These are phyloP conservation scores for Septoria linicola DNA, from an alignment of 2,329 filamentous ascomycete genomes.

Conservation along the genomic window DNA sequence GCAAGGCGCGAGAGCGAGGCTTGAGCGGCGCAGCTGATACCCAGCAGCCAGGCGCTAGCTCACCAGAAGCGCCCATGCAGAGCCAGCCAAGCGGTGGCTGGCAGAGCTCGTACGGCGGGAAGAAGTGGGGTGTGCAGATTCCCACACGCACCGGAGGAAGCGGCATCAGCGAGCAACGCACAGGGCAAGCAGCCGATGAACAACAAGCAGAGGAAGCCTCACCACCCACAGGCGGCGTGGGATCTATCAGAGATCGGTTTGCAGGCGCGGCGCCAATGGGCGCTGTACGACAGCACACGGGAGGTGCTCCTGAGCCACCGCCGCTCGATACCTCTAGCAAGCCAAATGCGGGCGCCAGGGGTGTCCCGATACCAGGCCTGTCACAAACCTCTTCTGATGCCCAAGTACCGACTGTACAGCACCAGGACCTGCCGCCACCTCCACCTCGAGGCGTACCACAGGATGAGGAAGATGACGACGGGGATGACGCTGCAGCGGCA, in stretches of 20 bases:
- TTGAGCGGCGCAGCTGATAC: constrained; percentile 53
- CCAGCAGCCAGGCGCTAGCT: constrained; percentile 41
- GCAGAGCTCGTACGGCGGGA: constrained; percentile 89
- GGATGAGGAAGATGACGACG: constrained; percentile 34
- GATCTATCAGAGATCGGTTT: constrained; percentile 78
- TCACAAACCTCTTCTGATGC: constrained; percentile 57
- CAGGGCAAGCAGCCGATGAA: constrained; percentile 52
- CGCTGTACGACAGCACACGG: constrained; percentile 46
- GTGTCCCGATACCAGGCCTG: constrained; percentile 76
- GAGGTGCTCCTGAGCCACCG: constrained; percentile 53
- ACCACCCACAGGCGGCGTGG: constrained; percentile 62
- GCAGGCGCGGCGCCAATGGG: constrained; percentile 72
- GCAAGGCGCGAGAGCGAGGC: constrained; percentile 78
- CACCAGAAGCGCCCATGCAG: constrained; percentile 52
- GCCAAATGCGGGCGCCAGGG: constrained; percentile 61
- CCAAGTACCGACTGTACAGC: constrained; percentile 56
- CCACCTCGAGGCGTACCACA: constrained; percentile 41
- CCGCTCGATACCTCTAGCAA: constrained; percentile 67
- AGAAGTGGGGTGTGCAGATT: constrained; percentile 83
- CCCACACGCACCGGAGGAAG: constrained; percentile 68
- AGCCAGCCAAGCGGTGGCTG: constrained; percentile 78
- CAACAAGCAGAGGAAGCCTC: constrained; percentile 50
- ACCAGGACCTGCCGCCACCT: constrained; percentile 47
- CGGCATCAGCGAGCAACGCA: constrained; percentile 60
- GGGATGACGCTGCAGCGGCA: constrained; percentile 43